phyloP scores from a whole-genome alignment of 805 yeast genomes.

The Pichia cabralensis region DNA sequence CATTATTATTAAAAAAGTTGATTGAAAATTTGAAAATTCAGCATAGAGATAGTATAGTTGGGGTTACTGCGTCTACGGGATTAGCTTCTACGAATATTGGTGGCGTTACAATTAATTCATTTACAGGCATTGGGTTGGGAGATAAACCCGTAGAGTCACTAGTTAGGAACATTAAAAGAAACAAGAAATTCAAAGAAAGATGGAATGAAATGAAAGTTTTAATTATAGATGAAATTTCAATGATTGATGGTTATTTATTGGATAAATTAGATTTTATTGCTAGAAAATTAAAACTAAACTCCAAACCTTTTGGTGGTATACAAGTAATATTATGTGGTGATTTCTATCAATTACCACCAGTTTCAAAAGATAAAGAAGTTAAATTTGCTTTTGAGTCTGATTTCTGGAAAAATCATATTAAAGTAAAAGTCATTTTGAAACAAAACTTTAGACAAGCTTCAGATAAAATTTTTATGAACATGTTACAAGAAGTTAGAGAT shows the following conservation, averaged over 20 bases:
- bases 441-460: slow-evolving; percentile 73
- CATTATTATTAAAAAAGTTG: slow-evolving; percentile 63
- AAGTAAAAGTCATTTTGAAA: slow-evolving; percentile 45
- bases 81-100: slow-evolving; percentile 76
- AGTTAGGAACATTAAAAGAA: slow-evolving; percentile 42
- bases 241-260: slow-evolving; percentile 63
- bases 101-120: slow-evolving; percentile 68
- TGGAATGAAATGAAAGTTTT: slow-evolving; percentile 54
- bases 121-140: slow-evolving; percentile 71
- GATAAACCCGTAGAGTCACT: slow-evolving; percentile 38
- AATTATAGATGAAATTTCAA: slow-evolving; percentile 69
- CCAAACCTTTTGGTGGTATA: slow-evolving; percentile 67
- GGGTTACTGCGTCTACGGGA: slow-evolving; percentile 80
- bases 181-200: slow-evolving; percentile 36
- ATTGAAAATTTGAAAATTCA: slow-evolving; percentile 41
- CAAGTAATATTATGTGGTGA: slow-evolving; percentile 74
- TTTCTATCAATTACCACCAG: slow-evolving; percentile 77
- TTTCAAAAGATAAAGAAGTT: slow-evolving; percentile 28
- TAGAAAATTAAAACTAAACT: slow-evolving; percentile 33
- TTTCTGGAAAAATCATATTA: slow-evolving; percentile 52
- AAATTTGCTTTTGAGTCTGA: slow-evolving; percentile 56
- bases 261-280: slow-evolving; percentile 59
- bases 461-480: slow-evolving; percentile 55
- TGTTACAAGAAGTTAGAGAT: slow-evolving; percentile 66
- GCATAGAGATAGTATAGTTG: slow-evolving; percentile 43